Percentiles rank a stretch among this genome's conserved stretches.
Conservation (phyloP, 108 stramenopile genomes). For the Fragilaria crotonensis region DNA sequence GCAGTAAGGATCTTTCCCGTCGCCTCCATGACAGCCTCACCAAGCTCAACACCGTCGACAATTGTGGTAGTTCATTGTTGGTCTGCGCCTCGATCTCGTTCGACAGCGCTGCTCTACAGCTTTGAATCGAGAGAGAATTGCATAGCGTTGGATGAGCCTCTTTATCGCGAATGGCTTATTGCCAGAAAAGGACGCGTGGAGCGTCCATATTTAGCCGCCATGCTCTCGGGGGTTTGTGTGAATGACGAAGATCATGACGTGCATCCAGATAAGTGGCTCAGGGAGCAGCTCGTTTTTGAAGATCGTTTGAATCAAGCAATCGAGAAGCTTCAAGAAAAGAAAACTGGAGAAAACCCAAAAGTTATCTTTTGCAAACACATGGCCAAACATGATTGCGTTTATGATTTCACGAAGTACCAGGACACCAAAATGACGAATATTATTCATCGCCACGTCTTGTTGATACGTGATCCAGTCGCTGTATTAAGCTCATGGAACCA, state of each 20-base stretch:
- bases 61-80: constrained; percentile 91
- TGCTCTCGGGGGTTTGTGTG: constrained; percentile 49
- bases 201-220: constrained; percentile 53
- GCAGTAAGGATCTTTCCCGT: too few relatives aligned
- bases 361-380: constrained; percentile 90
- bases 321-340: constrained; percentile 17
- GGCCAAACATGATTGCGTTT: constrained; percentile 71
- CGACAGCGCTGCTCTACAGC: constrained; percentile 88
- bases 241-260: constrained; percentile 20
- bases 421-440: constrained; percentile 20
- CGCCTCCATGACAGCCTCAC: too few relatives aligned
- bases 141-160: constrained; percentile 82
- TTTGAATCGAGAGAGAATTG: constrained; percentile 71
- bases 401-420: constrained; percentile 45
- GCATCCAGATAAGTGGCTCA: constrained; percentile 28
- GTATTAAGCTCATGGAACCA: constrained; percentile 63
- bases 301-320: constrained; percentile 53
- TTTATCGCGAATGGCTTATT: constrained; percentile 76
- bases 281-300: constrained; percentile 40
- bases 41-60: too few relatives aligned
- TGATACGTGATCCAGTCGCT: constrained; percentile 58
- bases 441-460: constrained; percentile 56
- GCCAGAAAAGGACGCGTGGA: constrained; percentile 42
- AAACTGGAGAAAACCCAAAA: constrained; percentile 5
- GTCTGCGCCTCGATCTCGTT: constrained; percentile 85